Base-by-base conservation (phyloP, 2,329 filamentous ascomycete genomes). In the Fusarium sp. region DNA sequence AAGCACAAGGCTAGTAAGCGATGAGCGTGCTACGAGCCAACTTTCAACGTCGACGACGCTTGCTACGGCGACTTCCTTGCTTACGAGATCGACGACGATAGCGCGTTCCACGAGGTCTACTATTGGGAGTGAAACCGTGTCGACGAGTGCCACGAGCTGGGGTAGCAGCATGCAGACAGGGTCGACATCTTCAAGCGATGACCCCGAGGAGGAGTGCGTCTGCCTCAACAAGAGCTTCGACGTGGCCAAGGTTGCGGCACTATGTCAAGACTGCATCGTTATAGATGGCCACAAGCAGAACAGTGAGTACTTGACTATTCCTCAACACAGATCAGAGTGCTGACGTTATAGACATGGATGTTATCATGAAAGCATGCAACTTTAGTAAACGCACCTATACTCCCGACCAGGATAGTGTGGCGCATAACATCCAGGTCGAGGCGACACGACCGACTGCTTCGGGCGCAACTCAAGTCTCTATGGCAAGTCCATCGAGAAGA, bases 201-300 rank as follows among this genome's bases (percentile, higher is more conserved):
- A 68, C 13, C 70, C 70, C 2, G 78, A 80, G 53, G 65, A 70
- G 47, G 59, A 71, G 12, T 80, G 78, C 47, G 74, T 78, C 5
- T 80, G 78, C 46, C 46, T 60, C 7, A 79, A 79, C 47, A 63
- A 68, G 49, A 79, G 78, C 61, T 79, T 80, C 47, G 70, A 80
- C 41, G 78, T 80, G 11, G 68, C 73, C 31, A 59, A 68, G 34
- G 61, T 80, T n/a, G 74, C 76, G 6, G 76, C 71, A 2, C 62
- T 79, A 8, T 80, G 78, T 36, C 70, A 77, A 15, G 75, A 76
- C 48, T 80, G 78, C 54, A 75, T 80, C 32, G 50, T 64, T 6
- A 63, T 73, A 54, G 67, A 72, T 15, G 73, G 72, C 1, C 68
- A 75, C 53, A 50, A 61, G 24, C 65, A 72, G 10, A 76, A 71